phyloP scores from a whole-genome alignment of 192 early-diverging fungal genomes.

The Backusella australiensis region DNA sequence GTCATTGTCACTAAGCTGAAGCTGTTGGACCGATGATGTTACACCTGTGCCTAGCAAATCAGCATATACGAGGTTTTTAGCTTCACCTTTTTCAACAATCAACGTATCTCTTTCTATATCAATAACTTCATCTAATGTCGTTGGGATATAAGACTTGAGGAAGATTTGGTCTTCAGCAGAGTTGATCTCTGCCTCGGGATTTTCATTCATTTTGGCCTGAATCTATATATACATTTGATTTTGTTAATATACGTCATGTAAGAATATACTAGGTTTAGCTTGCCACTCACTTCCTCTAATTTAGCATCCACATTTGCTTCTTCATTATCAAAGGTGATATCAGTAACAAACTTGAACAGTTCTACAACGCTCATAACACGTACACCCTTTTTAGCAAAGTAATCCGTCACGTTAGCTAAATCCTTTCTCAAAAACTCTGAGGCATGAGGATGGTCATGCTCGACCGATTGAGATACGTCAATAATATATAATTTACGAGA shows the following conservation, averaged over 20 bases:
- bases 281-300: conserved; percentile 60
- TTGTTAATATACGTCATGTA: background rate
- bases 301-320: conserved; percentile 68
- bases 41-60: conserved; percentile 41
- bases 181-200: conserved; percentile 50
- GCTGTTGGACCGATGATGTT: background rate
- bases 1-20: conserved; percentile 9
- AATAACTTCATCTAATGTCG: conserved; percentile 86
- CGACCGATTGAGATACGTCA: conserved; percentile 98
- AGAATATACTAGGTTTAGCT: background rate
- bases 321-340: conserved; percentile 51
- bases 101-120: conserved; percentile 83
- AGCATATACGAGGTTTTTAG: conserved; percentile 65
- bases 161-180: conserved; percentile 89
- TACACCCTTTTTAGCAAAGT: conserved; percentile 78
- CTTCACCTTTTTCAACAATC: conserved; percentile 69
- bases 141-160: conserved; percentile 86
- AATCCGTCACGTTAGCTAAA: conserved; percentile 90
- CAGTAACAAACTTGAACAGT: conserved; percentile 88
- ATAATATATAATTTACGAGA: conserved; percentile 84
- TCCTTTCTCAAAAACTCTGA: conserved; percentile 96
- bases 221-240: background rate
- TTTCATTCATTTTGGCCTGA: conserved; percentile 35
- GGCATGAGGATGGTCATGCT: conserved; percentile 97
- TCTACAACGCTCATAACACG: conserved; percentile 77